phyloP scores from a whole-genome alignment of 495 filamentous ascomycete species.

The Lasiosphaeris hirsuta region DNA sequence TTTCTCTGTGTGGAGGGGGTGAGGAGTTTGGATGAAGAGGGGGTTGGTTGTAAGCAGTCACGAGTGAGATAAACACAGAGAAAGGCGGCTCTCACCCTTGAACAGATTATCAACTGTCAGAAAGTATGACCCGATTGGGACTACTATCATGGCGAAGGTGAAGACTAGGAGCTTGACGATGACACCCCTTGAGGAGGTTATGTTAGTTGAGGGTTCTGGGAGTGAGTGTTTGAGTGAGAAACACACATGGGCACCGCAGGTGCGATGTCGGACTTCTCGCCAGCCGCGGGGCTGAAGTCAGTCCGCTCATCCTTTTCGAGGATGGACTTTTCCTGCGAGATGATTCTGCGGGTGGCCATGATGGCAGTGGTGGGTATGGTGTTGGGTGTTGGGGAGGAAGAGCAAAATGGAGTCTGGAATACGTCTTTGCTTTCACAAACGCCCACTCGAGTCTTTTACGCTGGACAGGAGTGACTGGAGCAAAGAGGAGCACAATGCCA shows the following conservation, averaged over 20 bases:
- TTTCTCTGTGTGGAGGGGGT: neutral
- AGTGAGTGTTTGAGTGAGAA: neutral
- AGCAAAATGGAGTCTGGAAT: too few relatives aligned
- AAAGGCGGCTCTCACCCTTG: conserved; percentile 50
- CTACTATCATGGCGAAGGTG: conserved; percentile 82
- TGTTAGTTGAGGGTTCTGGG: neutral
- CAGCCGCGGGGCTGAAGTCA: conserved; percentile 32
- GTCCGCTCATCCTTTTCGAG: conserved; percentile 52
- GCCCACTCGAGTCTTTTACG: too few relatives aligned
- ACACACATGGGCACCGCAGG: conserved; percentile 74
- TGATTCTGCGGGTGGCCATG: conserved; percentile 60
- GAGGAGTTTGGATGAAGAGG: neutral
- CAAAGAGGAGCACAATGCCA: too few relatives aligned
- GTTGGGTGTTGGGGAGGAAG: neutral
- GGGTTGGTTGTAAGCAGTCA: neutral
- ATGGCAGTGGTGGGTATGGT: conserved; percentile 12
- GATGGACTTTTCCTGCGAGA: conserved; percentile 50
- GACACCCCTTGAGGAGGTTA: conserved; percentile 58
- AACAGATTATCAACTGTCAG: conserved; percentile 73
- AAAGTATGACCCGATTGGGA: conserved; percentile 86
- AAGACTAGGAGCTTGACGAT: conserved; percentile 88
- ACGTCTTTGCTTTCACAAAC: too few relatives aligned
- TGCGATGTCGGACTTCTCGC: conserved; percentile 48
- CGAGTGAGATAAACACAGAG: neutral
- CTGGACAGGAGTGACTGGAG: too few relatives aligned